These are phyloP conservation scores for Astrocystis sublimbata DNA, from an alignment of 495 filamentous ascomycete species.

Conservation along the genomic window DNA sequence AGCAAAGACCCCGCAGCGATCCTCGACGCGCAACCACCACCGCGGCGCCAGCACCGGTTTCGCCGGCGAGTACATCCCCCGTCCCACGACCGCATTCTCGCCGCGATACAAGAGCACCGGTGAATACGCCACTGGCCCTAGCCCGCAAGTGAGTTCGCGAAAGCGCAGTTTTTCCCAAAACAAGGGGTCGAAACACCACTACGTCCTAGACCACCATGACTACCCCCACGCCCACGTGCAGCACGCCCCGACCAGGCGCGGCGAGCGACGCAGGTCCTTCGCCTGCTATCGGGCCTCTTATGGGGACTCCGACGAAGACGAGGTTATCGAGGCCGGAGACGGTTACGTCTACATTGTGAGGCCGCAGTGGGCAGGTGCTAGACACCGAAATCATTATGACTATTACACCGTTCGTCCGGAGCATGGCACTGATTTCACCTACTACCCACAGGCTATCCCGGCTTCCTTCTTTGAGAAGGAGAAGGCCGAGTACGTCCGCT, in stretches of 20 bases:
- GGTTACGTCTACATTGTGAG: conserved; percentile 49
- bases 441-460: conserved; percentile 52
- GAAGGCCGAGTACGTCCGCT: conserved; percentile 39
- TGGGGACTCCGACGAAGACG: conserved; percentile 64
- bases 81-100: conserved; percentile 42
- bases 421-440: conserved; percentile 58
- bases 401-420: conserved; percentile 43
- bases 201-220: conserved; percentile 10
- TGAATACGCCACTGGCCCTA: conserved; percentile 53
- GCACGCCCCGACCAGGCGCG: conserved; percentile 34
- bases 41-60: conserved; percentile 43
- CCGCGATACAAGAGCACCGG: conserved; percentile 57
- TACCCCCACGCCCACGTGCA: background rate
- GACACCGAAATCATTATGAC: conserved; percentile 40
- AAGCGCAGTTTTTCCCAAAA: conserved; percentile 46
- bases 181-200: conserved; percentile 37
- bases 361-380: conserved; percentile 38
- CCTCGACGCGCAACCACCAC: conserved; percentile 49
- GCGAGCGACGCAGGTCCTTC: conserved; percentile 52
- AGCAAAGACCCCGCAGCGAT: conserved; percentile 46
- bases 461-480: conserved; percentile 40
- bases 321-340: conserved; percentile 52
- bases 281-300: conserved; percentile 57
- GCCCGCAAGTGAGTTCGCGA: conserved; percentile 57
- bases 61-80: conserved; percentile 36